These are phyloP conservation scores for Avena sativa DNA, from an alignment of 176 grass and related monocot species.

Conservation along the genomic window DNA sequence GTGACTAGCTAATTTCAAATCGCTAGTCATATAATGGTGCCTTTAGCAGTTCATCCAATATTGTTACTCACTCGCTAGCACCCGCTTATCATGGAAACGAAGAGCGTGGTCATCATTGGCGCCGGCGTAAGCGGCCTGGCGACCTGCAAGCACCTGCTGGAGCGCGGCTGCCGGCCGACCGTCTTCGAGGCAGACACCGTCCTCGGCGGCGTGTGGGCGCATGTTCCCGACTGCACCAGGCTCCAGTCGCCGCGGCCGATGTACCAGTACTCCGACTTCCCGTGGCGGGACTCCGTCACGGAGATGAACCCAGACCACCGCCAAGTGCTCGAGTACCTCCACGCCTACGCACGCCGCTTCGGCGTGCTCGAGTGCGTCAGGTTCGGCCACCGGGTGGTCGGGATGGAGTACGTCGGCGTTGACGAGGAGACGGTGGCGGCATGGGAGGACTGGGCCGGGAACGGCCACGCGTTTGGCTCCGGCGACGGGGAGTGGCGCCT, in stretches of 20 bases:
- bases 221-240: not conserved
- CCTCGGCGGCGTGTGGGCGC: constrained; percentile 8
- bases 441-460: constrained; percentile 67
- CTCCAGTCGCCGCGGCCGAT: not conserved
- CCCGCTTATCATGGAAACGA: not conserved
- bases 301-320: not conserved
- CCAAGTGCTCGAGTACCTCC: constrained; percentile 51
- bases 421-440: constrained; percentile 31
- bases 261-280: not conserved
- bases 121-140: constrained; percentile 1
- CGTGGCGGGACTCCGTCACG: constrained; percentile 1
- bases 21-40: not conserved
- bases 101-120: not conserved
- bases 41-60: not conserved
- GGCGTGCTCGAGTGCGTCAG: constrained; percentile 54
- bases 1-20: not conserved
- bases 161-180: not conserved
- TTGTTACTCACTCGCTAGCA: not conserved
- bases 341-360: constrained; percentile 77
- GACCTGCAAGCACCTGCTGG: not conserved
- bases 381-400: constrained; percentile 53
- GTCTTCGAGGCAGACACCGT: not conserved
- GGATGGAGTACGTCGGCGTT: constrained; percentile 49
- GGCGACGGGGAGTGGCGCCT: constrained; percentile 26
- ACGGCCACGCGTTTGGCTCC: constrained; percentile 59